Conservation (phyloP, 352 stramenopile genomes). For the Pythium biforme region DNA sequence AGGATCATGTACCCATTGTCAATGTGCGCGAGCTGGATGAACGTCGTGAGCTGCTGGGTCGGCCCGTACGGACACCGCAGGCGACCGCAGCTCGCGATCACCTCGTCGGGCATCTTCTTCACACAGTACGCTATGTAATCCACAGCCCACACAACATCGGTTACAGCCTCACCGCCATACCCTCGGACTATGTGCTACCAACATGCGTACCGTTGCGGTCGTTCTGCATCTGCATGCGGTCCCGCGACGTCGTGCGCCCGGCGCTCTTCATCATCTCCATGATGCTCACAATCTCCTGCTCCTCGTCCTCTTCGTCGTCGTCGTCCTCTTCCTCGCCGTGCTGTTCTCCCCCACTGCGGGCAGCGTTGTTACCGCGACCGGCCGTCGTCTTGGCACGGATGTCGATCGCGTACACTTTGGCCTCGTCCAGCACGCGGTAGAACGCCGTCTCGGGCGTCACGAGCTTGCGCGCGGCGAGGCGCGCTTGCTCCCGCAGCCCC, state of each 20-base stretch:
- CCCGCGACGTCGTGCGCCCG: slow-evolving; percentile 26
- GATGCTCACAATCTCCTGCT: slow-evolving; percentile 41
- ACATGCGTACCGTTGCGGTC: slow-evolving; percentile 47
- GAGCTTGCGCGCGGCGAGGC: slow-evolving; percentile 16
- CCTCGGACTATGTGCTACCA: too few species aligned
- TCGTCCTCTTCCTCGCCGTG: background rate
- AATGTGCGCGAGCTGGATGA: slow-evolving; percentile 66
- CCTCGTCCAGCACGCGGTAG: slow-evolving; percentile 68
- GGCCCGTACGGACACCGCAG: slow-evolving; percentile 61
- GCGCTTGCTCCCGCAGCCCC: slow-evolving; percentile 17
- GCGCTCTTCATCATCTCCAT: slow-evolving; percentile 55
- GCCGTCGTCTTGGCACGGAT: slow-evolving; percentile 9
- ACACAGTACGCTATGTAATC: slow-evolving; percentile 48
- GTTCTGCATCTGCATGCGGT: slow-evolving; percentile 29
- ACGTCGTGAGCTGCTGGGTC: slow-evolving; percentile 60
- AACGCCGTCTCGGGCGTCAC: slow-evolving; percentile 46
- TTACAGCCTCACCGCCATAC: too few species aligned
- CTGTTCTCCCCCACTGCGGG: background rate
- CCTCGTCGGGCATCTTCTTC: slow-evolving; percentile 78
- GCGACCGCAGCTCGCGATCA: slow-evolving; percentile 54
- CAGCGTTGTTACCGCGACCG: background rate
- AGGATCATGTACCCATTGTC: slow-evolving; percentile 73
- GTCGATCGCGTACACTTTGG: slow-evolving; percentile 65
- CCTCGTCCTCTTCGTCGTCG: slow-evolving; percentile 1
- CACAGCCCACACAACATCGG: background rate